A percentile compares a stretch with the other conserved stretches of the same genome.
Conservation (phyloP, 768 basidiomycete genomes). For the Dendrothele bispora region DNA sequence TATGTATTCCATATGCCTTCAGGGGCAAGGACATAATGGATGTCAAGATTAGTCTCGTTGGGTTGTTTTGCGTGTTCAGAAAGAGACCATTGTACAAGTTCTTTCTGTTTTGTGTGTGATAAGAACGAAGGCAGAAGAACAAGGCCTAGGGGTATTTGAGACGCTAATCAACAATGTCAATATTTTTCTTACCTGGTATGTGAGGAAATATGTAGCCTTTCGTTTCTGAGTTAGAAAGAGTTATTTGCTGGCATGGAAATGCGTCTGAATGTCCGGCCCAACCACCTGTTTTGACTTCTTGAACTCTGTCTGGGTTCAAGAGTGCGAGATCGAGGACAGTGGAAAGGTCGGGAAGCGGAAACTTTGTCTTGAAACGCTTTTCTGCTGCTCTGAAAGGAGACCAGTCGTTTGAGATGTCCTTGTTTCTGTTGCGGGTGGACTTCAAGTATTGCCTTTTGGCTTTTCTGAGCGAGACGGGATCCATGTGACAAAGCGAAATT, state of each 20-base stretch:
- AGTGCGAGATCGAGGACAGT: conserved; percentile 65
- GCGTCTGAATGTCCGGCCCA: conserved; percentile 48
- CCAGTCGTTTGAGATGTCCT: conserved; percentile 53
- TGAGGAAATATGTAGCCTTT: conserved; percentile 49
- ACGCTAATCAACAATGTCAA: background rate
- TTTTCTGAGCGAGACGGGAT: conserved; percentile 29
- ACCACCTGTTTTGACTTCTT: conserved; percentile 43
- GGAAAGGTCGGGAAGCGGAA: conserved; percentile 74
- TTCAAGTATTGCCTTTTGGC: conserved; percentile 59
- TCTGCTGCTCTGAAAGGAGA: conserved; percentile 76
- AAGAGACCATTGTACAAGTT: conserved; percentile 73
- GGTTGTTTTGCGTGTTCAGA: conserved; percentile 71
- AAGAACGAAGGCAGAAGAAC: conserved; percentile 82
- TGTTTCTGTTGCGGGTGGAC: conserved; percentile 54
- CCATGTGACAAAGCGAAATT: background rate
- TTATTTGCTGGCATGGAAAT: conserved; percentile 26
- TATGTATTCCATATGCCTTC: conserved; percentile 78
- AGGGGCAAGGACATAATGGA: conserved; percentile 77
- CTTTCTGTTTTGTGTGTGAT: conserved; percentile 58
- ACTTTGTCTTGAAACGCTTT: conserved; percentile 77
- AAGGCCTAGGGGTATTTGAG: conserved; percentile 54
- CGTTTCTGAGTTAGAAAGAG: conserved; percentile 12
- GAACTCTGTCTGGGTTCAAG: conserved; percentile 36
- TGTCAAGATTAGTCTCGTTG: conserved; percentile 88
- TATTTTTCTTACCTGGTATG: conserved; percentile 51